A percentile compares a stretch with the other conserved stretches of the same genome.
Evolutionary conservation across 768 basidiomycete genomes (phyloP).

Genomic region (Austroboletus festivus): DNA sequence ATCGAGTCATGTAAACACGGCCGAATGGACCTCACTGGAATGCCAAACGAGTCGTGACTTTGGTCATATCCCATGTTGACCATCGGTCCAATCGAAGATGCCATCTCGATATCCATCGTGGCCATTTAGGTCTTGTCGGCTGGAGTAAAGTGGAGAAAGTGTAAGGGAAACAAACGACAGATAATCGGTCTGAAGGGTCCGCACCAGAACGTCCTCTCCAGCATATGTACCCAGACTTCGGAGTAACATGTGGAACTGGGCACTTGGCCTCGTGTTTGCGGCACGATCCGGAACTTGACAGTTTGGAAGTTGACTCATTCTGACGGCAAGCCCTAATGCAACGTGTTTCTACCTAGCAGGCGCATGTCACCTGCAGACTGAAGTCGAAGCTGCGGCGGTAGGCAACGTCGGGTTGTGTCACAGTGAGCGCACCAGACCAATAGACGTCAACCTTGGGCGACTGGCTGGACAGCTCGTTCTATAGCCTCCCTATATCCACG

Average conservation of each 20-base stretch:
- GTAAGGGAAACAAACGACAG: slow-evolving; percentile 1
- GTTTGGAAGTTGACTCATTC: slow-evolving; percentile 6
- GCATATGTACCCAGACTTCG: slow-evolving; percentile 25
- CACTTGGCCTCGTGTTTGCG: slow-evolving; percentile 29
- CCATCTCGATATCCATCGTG: slow-evolving; percentile 34
- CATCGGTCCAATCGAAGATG: slow-evolving; percentile 29
- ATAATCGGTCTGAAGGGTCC: slow-evolving; percentile 16
- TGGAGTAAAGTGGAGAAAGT: neutral
- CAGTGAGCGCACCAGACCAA: neutral
- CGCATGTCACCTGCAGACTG: neutral
- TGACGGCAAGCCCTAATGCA: slow-evolving; percentile 5
- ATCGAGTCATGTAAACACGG: neutral
- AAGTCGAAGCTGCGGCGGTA: neutral
- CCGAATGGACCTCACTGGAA: slow-evolving; percentile 19
- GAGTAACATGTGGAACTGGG: slow-evolving; percentile 25
- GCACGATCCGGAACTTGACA: slow-evolving; percentile 11
- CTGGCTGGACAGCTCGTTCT: neutral
- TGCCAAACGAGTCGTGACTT: slow-evolving; percentile 13
- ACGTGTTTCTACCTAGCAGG: slow-evolving; percentile 11
- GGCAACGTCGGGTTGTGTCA: neutral
- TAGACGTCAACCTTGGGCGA: neutral
- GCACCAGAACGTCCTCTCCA: slow-evolving; percentile 4
- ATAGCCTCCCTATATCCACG: neutral
- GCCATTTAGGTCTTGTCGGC: slow-evolving; percentile 6
- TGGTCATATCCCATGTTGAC: slow-evolving; percentile 22